phyloP scores from a whole-genome alignment of 2,329 filamentous ascomycete species.

The Microsporum ferrugineum region DNA sequence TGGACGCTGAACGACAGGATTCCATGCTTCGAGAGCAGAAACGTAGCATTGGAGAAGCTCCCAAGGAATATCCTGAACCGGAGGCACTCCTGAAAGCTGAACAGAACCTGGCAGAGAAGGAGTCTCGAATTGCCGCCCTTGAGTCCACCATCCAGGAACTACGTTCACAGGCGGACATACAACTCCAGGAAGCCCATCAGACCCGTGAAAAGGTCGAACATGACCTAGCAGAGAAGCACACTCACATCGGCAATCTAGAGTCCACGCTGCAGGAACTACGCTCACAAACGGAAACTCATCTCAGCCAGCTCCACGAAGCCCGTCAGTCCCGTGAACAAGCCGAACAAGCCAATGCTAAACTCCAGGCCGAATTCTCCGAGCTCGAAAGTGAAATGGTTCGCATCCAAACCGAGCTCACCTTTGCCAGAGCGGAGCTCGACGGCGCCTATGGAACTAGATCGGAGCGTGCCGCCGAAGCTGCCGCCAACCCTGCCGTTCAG shows the following conservation, averaged over 20 bases:
- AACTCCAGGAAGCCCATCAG: not conserved
- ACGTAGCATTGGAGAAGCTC: slow-evolving; percentile 19
- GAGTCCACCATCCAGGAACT: slow-evolving; percentile 18
- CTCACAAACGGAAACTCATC: slow-evolving; percentile 21
- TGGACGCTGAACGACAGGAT: slow-evolving; percentile 32
- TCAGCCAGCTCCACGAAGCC: slow-evolving; percentile 20
- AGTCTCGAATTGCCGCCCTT: slow-evolving; percentile 15
- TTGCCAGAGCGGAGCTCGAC: slow-evolving; percentile 81
- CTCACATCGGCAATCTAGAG: slow-evolving; percentile 14
- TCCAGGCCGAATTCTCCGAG: slow-evolving; percentile 40
- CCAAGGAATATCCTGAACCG: slow-evolving; percentile 20
- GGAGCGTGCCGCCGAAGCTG: slow-evolving; percentile 56
- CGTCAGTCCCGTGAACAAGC: slow-evolving; percentile 22
- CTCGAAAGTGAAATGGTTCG: slow-evolving; percentile 55
- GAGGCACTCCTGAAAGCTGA: slow-evolving; percentile 14
- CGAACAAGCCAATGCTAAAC: slow-evolving; percentile 29
- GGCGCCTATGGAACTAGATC: slow-evolving; percentile 77
- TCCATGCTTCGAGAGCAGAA: slow-evolving; percentile 25
- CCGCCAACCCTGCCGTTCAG: slow-evolving; percentile 46
- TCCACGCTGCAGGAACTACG: slow-evolving; percentile 19
- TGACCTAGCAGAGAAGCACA: slow-evolving; percentile 10
- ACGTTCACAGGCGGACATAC: slow-evolving; percentile 24
- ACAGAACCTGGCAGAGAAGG: slow-evolving; percentile 17
- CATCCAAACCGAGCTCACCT: slow-evolving; percentile 69
- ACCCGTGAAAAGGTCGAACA: not conserved